Base-by-base conservation (phyloP, 345 rosid species). In the Citropsis articulata region DNA sequence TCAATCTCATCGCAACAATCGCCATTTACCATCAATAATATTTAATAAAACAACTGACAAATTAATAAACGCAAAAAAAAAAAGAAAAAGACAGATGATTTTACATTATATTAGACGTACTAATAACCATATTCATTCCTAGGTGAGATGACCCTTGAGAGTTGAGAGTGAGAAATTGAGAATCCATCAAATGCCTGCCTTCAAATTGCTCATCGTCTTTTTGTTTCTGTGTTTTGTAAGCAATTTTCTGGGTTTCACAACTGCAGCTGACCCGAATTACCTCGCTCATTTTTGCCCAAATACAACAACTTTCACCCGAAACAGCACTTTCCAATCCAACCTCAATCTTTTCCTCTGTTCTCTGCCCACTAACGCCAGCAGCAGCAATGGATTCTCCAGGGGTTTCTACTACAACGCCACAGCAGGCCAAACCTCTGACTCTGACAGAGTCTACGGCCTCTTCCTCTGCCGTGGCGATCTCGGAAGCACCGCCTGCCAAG, bases 301-400 rank as follows among this genome's bases (percentile, higher is more conserved):
- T 68, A 21, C 48, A 24, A 25, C 13, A 83, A 85, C 56, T 89
- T 73, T 62, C 83, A 72, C 80, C 25, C 9, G 66, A 48, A 82
- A 83, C 81, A 86, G 86, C 81, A 73, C 89, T 56, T 91, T 81
- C 82, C 73, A 77, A 1, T 24, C 21, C 80, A 91, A 85, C 76
- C 90, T 89, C 22, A 75, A 75, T 31, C 73, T 71, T 35, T 85
- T 85, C 75, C 79, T 88, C 67, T 60, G 76, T 74, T 76, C 84
- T 71, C 65, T 90, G 42, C 2, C 53, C 83, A 59, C 88, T 55
- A 79, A 83, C 77, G 77, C 55, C 79, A 27, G 64, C 22, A 69
- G 75, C 62, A 50, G 69, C 2, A 73, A 73, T 0, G 86, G 81
- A 45, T 91, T 91, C 24, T 60, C 9, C 16, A 24, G 27, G 4